Percentiles rank a stretch among this genome's conserved stretches.
Conservation (phyloP, 805 yeast genomes). For the Jamesozyma piceae region DNA sequence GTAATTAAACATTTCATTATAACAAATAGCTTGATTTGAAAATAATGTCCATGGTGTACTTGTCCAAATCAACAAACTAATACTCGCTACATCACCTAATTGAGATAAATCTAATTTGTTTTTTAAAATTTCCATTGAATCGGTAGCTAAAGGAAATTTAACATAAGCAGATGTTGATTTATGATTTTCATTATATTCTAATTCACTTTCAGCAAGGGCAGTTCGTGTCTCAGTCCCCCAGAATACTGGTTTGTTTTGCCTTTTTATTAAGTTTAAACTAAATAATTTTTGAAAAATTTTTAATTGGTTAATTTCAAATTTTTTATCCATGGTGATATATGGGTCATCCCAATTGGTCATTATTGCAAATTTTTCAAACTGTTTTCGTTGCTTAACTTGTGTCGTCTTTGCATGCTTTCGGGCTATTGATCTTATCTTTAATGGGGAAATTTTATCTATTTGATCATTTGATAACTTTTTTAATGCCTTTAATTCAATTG, state of each 20-base stretch:
- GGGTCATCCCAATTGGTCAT: conserved; percentile 73
- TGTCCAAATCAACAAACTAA: conserved; percentile 72
- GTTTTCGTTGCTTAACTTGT: conserved; percentile 50
- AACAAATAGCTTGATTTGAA: conserved; percentile 75
- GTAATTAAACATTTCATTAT: conserved; percentile 51
- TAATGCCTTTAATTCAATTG: conserved; percentile 84
- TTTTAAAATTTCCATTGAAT: conserved; percentile 10
- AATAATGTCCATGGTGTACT: conserved; percentile 97
- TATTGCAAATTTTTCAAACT: conserved; percentile 64
- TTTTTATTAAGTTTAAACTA: conserved; percentile 55
- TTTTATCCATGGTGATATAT: conserved; percentile 63
- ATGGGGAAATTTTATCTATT: conserved; percentile 28
- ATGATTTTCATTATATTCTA: conserved; percentile 74
- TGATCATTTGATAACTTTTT: conserved; percentile 33
- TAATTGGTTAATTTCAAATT: conserved; percentile 70
- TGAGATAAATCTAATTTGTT: conserved; percentile 4
- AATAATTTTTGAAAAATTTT: conserved; percentile 58
- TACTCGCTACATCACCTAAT: not conserved
- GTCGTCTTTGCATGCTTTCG: conserved; percentile 58
- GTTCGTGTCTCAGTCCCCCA: conserved; percentile 95
- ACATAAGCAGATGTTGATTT: conserved; percentile 59
- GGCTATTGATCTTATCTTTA: conserved; percentile 60
- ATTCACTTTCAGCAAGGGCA: conserved; percentile 93
- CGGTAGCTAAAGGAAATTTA: conserved; percentile 46
- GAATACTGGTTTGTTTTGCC: conserved; percentile 91